Base-by-base conservation (phyloP, 2,329 filamentous ascomycete species). In the Pyrenochaeta sp. region DNA sequence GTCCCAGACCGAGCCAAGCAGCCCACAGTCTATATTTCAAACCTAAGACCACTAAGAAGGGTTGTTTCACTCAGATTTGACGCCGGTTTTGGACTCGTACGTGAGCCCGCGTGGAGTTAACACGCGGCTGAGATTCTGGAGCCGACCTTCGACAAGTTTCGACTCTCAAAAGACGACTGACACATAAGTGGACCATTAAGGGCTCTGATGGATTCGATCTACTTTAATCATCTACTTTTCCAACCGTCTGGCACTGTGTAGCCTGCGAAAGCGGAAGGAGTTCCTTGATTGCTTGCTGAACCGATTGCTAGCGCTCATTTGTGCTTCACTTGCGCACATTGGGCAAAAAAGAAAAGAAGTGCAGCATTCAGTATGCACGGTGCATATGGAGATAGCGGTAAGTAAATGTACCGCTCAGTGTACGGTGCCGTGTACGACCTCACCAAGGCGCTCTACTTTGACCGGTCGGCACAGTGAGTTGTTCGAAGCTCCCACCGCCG, bases 401-500 rank as follows among this genome's bases (percentile, higher is more conserved):
- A n/a, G n/a, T n/a, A n/a, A n/a, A n/a, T n/a, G n/a, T n/a, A n/a
- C n/a, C n/a, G n/a, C n/a, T n/a, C 27, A 23, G 32, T 33, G 20
- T 37, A 27, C 40, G 21, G 52, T n/a, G 41, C 45, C 32, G 21
- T 43, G 33, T 31, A 46, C 42, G 32, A 42, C 15, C 27, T 46
- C 32, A 45, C 21, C 18, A 53, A 56, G 53, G 45, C 23, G 29
- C 29, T 58, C 15, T 51, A 41, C 45, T 49, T 51, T 66, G 52
- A 66, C 56, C 58, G 56, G 50, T 62, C 41, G 36, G 40, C 49
- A 42, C 32, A 46, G 47, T 70, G 67, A 60, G 64, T 58, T 71
- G 69, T 62, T 63, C 64, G 58, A 68, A 64, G 63, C 50, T 44
- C 46, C 65, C 66, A 69, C 69, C 68, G 66, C 66, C 63, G 65